A percentile compares a stretch with the other conserved stretches of the same genome.
Evolutionary conservation across 192 early-diverging fungal genomes (phyloP).

Genomic region (Entrophospora sp.): DNA sequence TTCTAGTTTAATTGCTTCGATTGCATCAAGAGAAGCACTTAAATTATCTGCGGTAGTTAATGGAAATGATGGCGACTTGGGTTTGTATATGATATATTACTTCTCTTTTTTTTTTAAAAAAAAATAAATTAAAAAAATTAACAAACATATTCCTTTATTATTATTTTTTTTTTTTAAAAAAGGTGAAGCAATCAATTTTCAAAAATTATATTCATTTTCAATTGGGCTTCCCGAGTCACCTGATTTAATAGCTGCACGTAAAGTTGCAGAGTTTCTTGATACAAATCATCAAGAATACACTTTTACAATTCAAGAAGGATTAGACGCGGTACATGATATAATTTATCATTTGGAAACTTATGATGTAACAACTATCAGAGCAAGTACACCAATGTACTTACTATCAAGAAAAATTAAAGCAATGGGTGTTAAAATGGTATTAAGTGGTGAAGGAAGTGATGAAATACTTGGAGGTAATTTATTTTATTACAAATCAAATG

Average conservation of each 20-base stretch:
- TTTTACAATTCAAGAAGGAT: slow-evolving; percentile 91
- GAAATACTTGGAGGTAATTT: slow-evolving; percentile 86
- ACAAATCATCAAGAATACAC: slow-evolving; percentile 96
- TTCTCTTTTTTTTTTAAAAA: too few species aligned
- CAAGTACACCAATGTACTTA: slow-evolving; percentile 99
- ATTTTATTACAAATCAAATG: too few species aligned
- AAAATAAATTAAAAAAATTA: too few species aligned
- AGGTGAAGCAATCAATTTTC: slow-evolving; percentile 65
- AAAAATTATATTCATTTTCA: slow-evolving; percentile 95
- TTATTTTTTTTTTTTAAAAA: background rate
- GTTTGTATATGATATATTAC: too few species aligned
- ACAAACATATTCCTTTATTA: background rate
- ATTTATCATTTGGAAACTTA: slow-evolving; percentile 98
- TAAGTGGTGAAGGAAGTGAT: slow-evolving; percentile 93
- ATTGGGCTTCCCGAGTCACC: slow-evolving; percentile 90
- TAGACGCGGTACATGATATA: slow-evolving; percentile 92
- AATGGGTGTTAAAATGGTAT: slow-evolving; percentile 99
- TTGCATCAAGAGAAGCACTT: slow-evolving; percentile 76
- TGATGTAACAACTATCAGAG: slow-evolving; percentile 96
- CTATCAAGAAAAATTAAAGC: slow-evolving; percentile 96
- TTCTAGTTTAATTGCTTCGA: slow-evolving; percentile 89
- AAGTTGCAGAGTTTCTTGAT: slow-evolving; percentile 82
- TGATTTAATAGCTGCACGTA: slow-evolving; percentile 81
- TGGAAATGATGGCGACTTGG: slow-evolving; percentile 53
- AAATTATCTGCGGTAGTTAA: slow-evolving; percentile 49